phyloP scores from a whole-genome alignment of 139 green algal genomes.

The Nannochloris sp. region DNA sequence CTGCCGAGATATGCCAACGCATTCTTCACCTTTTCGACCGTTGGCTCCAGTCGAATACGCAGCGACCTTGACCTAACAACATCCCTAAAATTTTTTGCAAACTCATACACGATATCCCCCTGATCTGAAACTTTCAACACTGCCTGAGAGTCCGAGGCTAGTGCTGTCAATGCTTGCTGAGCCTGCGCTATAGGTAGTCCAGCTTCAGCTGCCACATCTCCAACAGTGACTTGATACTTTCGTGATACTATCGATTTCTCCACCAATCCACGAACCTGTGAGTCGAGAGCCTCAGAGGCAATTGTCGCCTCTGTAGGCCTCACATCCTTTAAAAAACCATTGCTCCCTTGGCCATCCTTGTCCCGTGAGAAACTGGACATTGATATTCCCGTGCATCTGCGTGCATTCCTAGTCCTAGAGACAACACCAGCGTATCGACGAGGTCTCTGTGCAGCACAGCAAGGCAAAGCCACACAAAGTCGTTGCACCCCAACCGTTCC shows the following conservation, averaged over 20 bases:
- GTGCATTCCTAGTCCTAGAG: no score
- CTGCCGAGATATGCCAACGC: slow-evolving; percentile 48
- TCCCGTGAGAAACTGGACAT: no score
- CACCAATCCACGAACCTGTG: not conserved
- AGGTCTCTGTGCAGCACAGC: no score
- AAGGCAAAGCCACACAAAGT: no score
- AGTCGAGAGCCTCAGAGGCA: not conserved
- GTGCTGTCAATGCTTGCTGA: slow-evolving; percentile 15
- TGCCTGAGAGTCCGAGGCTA: slow-evolving; percentile 22
- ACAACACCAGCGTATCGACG: no score
- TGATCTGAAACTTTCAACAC: slow-evolving; percentile 55
- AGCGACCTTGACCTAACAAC: slow-evolving; percentile 48
- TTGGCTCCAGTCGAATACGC: slow-evolving; percentile 50
- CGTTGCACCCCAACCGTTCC: no score
- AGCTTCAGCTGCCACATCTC: slow-evolving; percentile 21
- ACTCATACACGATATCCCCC: slow-evolving; percentile 83
- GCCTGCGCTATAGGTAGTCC: slow-evolving; percentile 18
- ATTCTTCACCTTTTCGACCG: slow-evolving; percentile 19
- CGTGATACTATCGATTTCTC: not conserved
- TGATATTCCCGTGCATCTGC: no score
- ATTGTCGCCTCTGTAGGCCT: not conserved
- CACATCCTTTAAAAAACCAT: no score
- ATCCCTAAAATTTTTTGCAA: slow-evolving; percentile 52
- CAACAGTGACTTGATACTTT: slow-evolving; percentile 1
- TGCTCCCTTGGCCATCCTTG: no score